These are phyloP conservation scores for Schizosaccharomyces lindneri DNA, from an alignment of 805 yeast genomes.

Conservation along the genomic window DNA sequence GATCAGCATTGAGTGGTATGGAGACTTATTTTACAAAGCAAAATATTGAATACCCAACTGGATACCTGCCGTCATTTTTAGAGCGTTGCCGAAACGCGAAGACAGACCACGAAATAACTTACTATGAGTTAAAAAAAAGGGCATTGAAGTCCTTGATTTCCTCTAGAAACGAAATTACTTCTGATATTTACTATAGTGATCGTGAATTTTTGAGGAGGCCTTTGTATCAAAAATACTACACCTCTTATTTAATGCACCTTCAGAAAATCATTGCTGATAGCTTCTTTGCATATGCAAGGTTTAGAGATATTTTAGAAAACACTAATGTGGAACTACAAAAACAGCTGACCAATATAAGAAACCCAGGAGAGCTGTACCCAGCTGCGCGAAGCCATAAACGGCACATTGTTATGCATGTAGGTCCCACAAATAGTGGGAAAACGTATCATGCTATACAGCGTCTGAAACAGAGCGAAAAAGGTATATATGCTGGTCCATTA, in stretches of 20 bases:
- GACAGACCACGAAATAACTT: too few species aligned
- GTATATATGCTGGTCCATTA: constrained; percentile 86
- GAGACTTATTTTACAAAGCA: too few species aligned
- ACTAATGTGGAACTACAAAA: not conserved
- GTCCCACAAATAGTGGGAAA: constrained; percentile 94
- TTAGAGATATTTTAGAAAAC: not conserved
- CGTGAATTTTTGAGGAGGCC: not conserved
- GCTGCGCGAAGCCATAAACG: constrained; percentile 58
- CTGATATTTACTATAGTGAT: too few species aligned
- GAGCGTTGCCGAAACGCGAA: too few species aligned
- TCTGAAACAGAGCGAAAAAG: constrained; percentile 38
- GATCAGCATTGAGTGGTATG: too few species aligned
- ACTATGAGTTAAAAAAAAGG: too few species aligned
- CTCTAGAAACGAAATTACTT: too few species aligned
- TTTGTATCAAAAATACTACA: not conserved
- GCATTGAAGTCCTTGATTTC: too few species aligned
- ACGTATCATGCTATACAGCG: constrained; percentile 60
- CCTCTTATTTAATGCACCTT: not conserved
- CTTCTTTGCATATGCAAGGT: not conserved
- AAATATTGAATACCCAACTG: too few species aligned
- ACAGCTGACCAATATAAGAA: not conserved
- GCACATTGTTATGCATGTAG: constrained; percentile 73
- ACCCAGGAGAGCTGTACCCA: constrained; percentile 23
- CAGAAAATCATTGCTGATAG: not conserved
- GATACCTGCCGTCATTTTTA: too few species aligned